These are phyloP conservation scores for Chaetomium tenue DNA, from an alignment of 495 filamentous ascomycete genomes.

Conservation along the genomic window DNA sequence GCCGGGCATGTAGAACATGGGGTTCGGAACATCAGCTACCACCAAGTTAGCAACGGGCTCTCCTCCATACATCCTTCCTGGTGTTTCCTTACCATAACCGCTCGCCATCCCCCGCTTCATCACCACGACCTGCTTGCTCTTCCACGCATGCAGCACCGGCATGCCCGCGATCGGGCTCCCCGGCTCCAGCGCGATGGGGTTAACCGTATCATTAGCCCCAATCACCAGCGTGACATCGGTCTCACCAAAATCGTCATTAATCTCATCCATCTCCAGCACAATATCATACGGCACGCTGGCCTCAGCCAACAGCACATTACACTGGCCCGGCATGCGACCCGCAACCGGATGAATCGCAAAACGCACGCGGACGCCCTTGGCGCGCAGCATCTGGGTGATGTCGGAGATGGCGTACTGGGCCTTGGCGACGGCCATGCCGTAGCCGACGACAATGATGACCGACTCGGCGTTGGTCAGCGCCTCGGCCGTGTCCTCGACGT, in stretches of 20 bases:
- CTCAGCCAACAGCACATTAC: constrained; percentile 79
- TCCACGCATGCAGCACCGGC: constrained; percentile 84
- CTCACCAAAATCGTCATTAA: constrained; percentile 80
- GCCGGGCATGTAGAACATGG: constrained; percentile 82
- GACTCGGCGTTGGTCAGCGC: constrained; percentile 66
- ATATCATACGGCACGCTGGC: constrained; percentile 82
- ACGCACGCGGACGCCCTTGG: constrained; percentile 70
- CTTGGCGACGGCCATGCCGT: constrained; percentile 86
- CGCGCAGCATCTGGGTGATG: constrained; percentile 66
- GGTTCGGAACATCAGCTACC: constrained; percentile 75
- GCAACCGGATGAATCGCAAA: constrained; percentile 85
- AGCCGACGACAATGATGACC: constrained; percentile 80
- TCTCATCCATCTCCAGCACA: constrained; percentile 85
- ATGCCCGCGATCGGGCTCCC: constrained; percentile 79
- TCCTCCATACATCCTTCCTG: neutral
- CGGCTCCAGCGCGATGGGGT: constrained; percentile 76
- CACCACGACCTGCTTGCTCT: constrained; percentile 82
- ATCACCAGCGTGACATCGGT: constrained; percentile 84
- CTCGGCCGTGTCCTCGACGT: constrained; percentile 71
- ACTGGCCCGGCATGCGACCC: constrained; percentile 82
- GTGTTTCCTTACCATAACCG: constrained; percentile 62
- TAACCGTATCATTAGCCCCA: constrained; percentile 83
- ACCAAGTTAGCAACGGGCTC: neutral
- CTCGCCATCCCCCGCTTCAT: constrained; percentile 83
- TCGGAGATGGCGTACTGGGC: constrained; percentile 81